Base-by-base conservation (phyloP, 305 asterid species). In the Rubia tinctorum region DNA sequence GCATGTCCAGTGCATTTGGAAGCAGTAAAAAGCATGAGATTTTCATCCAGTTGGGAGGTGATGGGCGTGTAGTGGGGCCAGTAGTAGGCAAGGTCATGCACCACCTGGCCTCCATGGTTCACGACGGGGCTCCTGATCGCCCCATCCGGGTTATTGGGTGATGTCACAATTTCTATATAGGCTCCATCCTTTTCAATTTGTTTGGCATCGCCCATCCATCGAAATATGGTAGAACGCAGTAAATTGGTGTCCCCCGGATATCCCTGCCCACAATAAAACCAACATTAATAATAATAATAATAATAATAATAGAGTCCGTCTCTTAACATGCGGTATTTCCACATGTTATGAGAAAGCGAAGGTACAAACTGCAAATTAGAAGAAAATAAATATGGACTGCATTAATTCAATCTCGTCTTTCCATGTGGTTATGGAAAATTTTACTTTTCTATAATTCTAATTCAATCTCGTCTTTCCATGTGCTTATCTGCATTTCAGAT, bases 1-100 rank as follows among this genome's bases (percentile, higher is more conserved):
- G 97, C 98, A 59, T 93, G 96, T 4, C 98, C 98, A 1, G 96
- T 87, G 91, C 92, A 87, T 81, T 93, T 89, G 14, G 96, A 93
- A 61, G 80, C 79, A 0, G 94, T 90, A 65, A 93, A 93, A 1
- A 93, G 82, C 94, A 88, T 88, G 7, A 93, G 58, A 59, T 88
- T 90, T 49, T 80, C 76, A 80, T 88, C 81, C 7, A 84, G 81
- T 44, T 92, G 78, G 13, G 90, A 61, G 23, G 96, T 78, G 25
- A 91, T 87, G 51, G 93, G 82, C 0, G 91, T 90, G 81, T 88
- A 89, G 2, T 93, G 96, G 0, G 97, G 98, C 98, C 98, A 93
- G 70, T 91, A 91, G 72, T 91, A 91, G n/a, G 97, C 96, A 14
- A 93, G 83, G 47, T 93, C 98, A 69, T 91, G 82, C 45, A 93